A percentile compares a stretch with the other conserved stretches of the same genome.
phyloP scores from a whole-genome alignment of 2,329 filamentous ascomycete genomes.

The Trichoderma sp. region DNA sequence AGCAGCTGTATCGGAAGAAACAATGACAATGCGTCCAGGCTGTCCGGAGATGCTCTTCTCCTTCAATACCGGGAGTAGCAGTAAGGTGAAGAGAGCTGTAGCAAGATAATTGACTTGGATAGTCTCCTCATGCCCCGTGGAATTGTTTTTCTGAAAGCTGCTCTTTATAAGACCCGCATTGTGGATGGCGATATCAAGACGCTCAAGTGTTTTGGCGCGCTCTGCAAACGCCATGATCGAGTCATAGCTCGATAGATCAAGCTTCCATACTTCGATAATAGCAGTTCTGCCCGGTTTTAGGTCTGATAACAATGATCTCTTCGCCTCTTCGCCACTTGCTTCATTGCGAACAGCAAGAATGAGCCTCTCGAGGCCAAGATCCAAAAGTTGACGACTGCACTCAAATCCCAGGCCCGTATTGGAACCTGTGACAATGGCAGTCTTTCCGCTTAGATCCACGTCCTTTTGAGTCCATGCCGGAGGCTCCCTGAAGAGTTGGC shows the following conservation, averaged over 20 bases:
- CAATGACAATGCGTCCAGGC: neutral
- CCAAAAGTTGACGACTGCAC: neutral
- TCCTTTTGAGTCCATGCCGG: constrained; percentile 7
- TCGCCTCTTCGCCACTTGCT: neutral
- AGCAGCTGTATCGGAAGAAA: constrained; percentile 1
- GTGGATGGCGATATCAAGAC: neutral
- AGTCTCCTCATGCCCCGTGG: neutral
- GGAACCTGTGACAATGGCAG: constrained; percentile 1
- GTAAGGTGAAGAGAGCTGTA: neutral
- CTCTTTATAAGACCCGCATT: constrained; percentile 2
- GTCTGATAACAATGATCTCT: neutral
- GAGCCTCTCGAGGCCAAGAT: neutral
- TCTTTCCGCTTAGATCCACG: neutral
- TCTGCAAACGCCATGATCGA: neutral
- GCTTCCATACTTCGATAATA: neutral
- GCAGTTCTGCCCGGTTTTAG: neutral
- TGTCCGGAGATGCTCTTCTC: neutral
- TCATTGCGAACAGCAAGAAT: constrained; percentile 2
- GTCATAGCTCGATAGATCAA: constrained; percentile 6
- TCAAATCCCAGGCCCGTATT: constrained; percentile 9
- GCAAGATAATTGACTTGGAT: neutral
- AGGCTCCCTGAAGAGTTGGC: neutral
- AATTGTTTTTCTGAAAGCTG: neutral
- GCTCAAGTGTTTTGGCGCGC: neutral
- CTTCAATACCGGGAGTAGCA: neutral